Percentiles rank a stretch among this genome's conserved stretches.
These are phyloP conservation scores for Helichrysum umbraculigerum DNA, from an alignment of 129 eudicot species.

Conservation along the genomic window DNA sequence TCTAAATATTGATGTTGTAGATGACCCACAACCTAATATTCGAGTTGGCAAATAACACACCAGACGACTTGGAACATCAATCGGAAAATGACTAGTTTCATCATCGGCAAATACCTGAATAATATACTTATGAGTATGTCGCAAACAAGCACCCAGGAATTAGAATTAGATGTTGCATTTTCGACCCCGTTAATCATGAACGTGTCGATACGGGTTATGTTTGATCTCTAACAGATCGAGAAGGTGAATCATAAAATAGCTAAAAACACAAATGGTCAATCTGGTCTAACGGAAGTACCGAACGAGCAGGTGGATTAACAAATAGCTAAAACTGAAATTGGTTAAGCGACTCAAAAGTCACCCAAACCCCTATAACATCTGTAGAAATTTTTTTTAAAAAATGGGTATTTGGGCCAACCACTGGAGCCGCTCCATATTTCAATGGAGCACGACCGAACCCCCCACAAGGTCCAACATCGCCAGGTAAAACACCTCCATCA, in stretches of 20 bases:
- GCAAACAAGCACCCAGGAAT: neutral
- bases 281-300: neutral
- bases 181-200: neutral
- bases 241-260: neutral
- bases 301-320: neutral
- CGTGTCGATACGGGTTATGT: neutral
- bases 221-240: neutral
- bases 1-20: slow-evolving; percentile 48
- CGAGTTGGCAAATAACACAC: slow-evolving; percentile 40
- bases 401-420: neutral
- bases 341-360: neutral
- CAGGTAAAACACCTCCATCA: too few relatives aligned
- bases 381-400: too few relatives aligned
- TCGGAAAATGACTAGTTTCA: slow-evolving; percentile 50
- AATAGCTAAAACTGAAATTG: neutral
- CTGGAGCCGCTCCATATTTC: too few relatives aligned
- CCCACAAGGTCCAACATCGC: too few relatives aligned
- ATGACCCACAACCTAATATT: slow-evolving; percentile 52
- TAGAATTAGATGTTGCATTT: neutral
- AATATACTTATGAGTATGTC: slow-evolving; percentile 11
- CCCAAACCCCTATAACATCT: neutral
- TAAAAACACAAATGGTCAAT: neutral
- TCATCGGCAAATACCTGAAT: slow-evolving; percentile 78
- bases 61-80: slow-evolving; percentile 48
- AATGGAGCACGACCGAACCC: too few relatives aligned